A percentile compares a stretch with the other conserved stretches of the same genome.
Conservation (phyloP, 805 yeast species). For the Kuraishia piskuri region DNA sequence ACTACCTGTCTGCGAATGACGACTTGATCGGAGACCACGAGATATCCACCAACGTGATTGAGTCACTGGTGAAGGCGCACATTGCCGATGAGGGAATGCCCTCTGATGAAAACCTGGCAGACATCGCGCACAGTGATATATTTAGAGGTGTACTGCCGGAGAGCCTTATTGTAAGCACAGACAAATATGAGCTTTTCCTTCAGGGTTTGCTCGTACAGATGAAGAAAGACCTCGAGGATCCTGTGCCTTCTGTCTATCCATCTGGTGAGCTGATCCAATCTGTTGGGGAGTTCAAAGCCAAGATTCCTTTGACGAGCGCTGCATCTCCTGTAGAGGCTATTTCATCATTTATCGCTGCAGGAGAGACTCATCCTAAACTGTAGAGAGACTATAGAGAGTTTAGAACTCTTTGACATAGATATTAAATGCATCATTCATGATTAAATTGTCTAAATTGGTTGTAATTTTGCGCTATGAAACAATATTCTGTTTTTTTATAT, state of each 20-base stretch:
- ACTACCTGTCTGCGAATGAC: conserved; percentile 17
- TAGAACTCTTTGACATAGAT: not conserved
- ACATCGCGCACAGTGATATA: not conserved
- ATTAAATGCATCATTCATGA: not conserved
- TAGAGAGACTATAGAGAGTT: not conserved
- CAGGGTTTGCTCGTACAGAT: not conserved
- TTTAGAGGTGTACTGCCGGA: conserved; percentile 5
- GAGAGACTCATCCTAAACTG: not conserved
- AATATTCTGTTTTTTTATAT: not conserved
- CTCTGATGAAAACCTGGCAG: not conserved
- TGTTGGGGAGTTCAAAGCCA: conserved; percentile 48
- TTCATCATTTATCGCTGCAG: conserved; percentile 8
- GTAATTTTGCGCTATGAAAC: too few relatives aligned
- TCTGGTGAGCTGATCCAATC: conserved; percentile 36
- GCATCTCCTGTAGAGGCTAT: conserved; percentile 38
- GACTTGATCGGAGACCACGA: conserved; percentile 10
- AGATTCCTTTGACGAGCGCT: conserved; percentile 45
- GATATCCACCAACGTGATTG: not conserved
- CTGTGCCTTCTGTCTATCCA: conserved; percentile 35
- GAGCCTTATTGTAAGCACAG: not conserved
- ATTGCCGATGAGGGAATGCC: not conserved
- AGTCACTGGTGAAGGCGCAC: not conserved
- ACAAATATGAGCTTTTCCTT: not conserved
- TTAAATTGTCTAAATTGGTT: too few relatives aligned
- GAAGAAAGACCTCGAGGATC: conserved; percentile 9